Conservation (phyloP, 2,329 filamentous ascomycete genomes). For the Arachnopeziza araneosa region DNA sequence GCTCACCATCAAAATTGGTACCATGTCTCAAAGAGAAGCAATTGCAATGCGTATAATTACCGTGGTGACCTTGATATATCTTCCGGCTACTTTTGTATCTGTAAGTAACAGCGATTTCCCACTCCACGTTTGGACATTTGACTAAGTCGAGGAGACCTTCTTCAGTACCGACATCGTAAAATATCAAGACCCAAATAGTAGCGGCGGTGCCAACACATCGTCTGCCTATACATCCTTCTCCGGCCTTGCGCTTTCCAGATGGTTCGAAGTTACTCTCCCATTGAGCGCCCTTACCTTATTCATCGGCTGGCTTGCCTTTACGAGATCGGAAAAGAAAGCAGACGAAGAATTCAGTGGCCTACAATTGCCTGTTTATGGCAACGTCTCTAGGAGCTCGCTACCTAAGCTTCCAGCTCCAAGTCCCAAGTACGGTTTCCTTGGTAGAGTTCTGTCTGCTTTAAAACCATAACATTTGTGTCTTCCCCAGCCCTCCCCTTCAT, state of each 20-base stretch:
- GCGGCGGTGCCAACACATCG: neutral
- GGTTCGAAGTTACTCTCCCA: constrained; percentile 36
- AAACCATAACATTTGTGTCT: no score
- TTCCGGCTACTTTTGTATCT: constrained; percentile 34
- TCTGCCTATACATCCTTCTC: constrained; percentile 23
- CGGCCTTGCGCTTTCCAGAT: constrained; percentile 28
- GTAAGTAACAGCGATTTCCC: constrained; percentile 16
- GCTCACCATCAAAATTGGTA: neutral
- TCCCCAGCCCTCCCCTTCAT: no score
- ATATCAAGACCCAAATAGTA: constrained; percentile 28
- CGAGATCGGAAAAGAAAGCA: neutral
- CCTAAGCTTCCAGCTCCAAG: no score
- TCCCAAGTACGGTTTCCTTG: no score
- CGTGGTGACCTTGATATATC: constrained; percentile 31
- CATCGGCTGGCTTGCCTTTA: neutral
- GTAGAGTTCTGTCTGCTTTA: no score
- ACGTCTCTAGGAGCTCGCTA: no score
- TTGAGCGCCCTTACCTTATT: constrained; percentile 30
- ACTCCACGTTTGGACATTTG: neutral
- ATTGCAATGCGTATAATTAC: constrained; percentile 33
- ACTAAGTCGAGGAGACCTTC: constrained; percentile 29
- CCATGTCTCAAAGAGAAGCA: constrained; percentile 25
- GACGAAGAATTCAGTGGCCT: no score
- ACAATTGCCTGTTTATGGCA: no score
- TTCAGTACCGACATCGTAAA: constrained; percentile 37